A percentile compares a stretch with the other conserved stretches of the same genome.
Evolutionary conservation across 495 filamentous ascomycete genomes (phyloP).

Genomic region (Terfezia boudieri): DNA sequence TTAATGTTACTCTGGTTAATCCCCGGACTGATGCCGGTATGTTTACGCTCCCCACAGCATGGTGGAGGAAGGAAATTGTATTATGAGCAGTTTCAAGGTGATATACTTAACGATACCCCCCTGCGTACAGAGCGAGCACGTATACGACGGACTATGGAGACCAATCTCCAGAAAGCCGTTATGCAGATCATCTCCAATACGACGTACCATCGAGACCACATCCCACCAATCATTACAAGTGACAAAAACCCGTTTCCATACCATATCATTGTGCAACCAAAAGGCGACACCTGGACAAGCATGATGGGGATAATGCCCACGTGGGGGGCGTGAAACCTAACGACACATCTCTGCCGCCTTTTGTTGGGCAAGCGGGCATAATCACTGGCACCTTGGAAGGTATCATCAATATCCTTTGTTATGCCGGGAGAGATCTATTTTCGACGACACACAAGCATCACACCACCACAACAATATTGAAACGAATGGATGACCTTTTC

Average conservation of each 20-base stretch:
- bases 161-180: conserved; percentile 60
- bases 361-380: not conserved
- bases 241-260: conserved; percentile 91
- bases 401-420: not conserved
- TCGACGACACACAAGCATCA: too few relatives aligned
- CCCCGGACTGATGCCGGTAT: conserved; percentile 72
- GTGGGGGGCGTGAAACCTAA: not conserved
- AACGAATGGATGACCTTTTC: too few relatives aligned
- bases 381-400: not conserved
- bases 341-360: not conserved
- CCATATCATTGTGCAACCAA: conserved; percentile 65
- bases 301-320: conserved; percentile 28
- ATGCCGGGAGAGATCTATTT: too few relatives aligned
- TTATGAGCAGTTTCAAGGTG: not conserved
- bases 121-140: conserved; percentile 51
- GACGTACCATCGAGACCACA: conserved; percentile 81
- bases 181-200: conserved; percentile 72
- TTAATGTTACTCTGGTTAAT: conserved; percentile 76
- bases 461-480: too few relatives aligned
- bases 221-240: conserved; percentile 85
- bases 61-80: too few relatives aligned
- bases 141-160: conserved; percentile 69
- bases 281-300: conserved; percentile 55
- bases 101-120: not conserved
- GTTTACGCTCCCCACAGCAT: conserved; percentile 7